Evolutionary conservation across 768 basidiomycete species (phyloP).

Genomic region (Calocybe indica): DNA sequence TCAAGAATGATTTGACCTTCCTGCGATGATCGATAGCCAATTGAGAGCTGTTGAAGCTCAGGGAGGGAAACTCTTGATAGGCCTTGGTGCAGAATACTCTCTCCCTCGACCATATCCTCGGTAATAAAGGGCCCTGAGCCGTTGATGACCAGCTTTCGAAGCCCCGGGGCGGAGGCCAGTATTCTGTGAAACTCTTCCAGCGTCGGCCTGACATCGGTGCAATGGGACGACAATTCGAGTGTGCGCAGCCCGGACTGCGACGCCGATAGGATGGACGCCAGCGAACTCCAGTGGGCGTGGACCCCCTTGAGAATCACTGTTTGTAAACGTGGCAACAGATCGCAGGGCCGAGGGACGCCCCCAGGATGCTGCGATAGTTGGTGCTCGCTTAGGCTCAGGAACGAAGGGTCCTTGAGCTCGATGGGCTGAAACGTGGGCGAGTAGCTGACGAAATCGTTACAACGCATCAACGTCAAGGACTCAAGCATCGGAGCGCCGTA

Average conservation of each 20-base stretch:
- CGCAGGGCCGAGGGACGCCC: not conserved
- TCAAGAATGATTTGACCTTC: conserved; percentile 34
- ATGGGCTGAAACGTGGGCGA: conserved; percentile 36
- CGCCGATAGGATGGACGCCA: conserved; percentile 31
- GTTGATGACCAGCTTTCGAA: conserved; percentile 38
- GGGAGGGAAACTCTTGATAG: conserved; percentile 29
- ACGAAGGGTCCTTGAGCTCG: conserved; percentile 27
- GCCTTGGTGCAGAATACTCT: conserved; percentile 11
- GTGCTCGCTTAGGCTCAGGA: conserved; percentile 22
- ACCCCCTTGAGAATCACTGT: conserved; percentile 49
- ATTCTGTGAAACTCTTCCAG: conserved; percentile 35
- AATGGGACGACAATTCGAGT: conserved; percentile 49
- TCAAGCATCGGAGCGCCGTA: conserved; percentile 38
- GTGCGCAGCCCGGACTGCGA: conserved; percentile 30
- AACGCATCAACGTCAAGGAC: conserved; percentile 50
- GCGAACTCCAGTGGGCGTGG: conserved; percentile 46
- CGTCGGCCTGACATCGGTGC: conserved; percentile 47
- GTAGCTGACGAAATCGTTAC: conserved; percentile 50
- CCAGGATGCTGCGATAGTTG: conserved; percentile 5
- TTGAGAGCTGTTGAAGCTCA: conserved; percentile 27
- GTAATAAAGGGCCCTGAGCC: conserved; percentile 39
- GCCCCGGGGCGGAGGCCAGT: conserved; percentile 31
- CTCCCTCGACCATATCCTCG: conserved; percentile 17
- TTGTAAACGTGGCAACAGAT: conserved; percentile 38
- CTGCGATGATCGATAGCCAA: conserved; percentile 38